Base-by-base conservation (phyloP, 768 basidiomycete genomes). In the Pulveroboletus sp. region DNA sequence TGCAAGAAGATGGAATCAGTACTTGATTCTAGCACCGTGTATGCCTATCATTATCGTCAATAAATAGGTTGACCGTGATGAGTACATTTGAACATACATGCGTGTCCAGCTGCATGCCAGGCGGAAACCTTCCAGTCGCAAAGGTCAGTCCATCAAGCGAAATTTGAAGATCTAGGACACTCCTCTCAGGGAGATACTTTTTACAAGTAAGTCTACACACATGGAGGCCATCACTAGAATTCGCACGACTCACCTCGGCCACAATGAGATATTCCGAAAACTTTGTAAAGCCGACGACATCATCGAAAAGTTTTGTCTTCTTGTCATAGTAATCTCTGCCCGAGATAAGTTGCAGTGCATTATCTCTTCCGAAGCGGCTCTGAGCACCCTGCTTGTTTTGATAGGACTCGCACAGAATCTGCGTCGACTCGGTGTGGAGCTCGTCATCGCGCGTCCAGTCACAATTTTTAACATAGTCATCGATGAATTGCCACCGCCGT, bases 211-310 rank as follows among this genome's bases (percentile, higher is more conserved):
- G 36, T 33, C 76, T 78, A 51, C 5, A 49, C 32, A 11, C 21
- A 18, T 28, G 0, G 26, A 28, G n/a, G 1, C 6, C n/a, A 39
- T 46, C 26, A 14, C 28, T 13, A 27, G 5, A 11, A 7, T 10
- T 13, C 6, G 32, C 17, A 18, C 8, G 26, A 61, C 83, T 46
- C 37, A 96, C 92, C 78, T 93, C 86, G 21, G 95, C 96, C 28
- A 97, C 95, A 39, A 98, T 83, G 65, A 98, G 76, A 66, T 89
- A 99, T 72, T 99, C 92, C 0, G 91, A 91, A 69, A 99, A 99
- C 71, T 93, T 94, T 0, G 96, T 86, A 71, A 94, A 97, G 7
- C 96, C 96, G 57, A 93, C 92, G 47, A 99, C 84, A 38, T 82
- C 75, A 40, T 90, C 81, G 61, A 98, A 99, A 18, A 96, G 66